Evolutionary conservation across 2,329 filamentous ascomycete species (phyloP).

Genomic region (Neodidymelliopsis sp.): DNA sequence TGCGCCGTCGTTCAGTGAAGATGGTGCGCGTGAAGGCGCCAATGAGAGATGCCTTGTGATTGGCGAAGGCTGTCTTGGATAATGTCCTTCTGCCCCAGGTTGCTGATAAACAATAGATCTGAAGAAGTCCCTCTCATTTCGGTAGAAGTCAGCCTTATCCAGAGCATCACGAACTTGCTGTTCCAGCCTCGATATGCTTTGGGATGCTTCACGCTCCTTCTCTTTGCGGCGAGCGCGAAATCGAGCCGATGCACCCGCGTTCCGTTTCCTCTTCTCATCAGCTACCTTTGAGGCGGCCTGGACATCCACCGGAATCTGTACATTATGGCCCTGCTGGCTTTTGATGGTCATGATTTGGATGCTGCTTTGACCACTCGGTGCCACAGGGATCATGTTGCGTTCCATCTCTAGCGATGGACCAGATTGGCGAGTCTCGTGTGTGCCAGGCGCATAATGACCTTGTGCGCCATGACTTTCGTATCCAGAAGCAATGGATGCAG

Average conservation of each 20-base stretch:
- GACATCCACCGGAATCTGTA: conserved; percentile 75
- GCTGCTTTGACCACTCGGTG: conserved; percentile 55
- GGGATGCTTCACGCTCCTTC: conserved; percentile 75
- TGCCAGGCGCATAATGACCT: conserved; percentile 25
- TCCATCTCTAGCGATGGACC: conserved; percentile 27
- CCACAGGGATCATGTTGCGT: conserved; percentile 54
- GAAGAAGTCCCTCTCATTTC: conserved; percentile 74
- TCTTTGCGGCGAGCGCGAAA: conserved; percentile 85
- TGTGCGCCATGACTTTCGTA: conserved; percentile 46
- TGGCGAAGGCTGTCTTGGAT: conserved; percentile 55
- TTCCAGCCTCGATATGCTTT: conserved; percentile 73
- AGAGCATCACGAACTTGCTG: conserved; percentile 71
- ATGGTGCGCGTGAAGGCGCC: conserved; percentile 37
- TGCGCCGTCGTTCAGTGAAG: conserved; percentile 38
- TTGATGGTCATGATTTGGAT: conserved; percentile 63
- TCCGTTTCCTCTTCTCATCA: conserved; percentile 84
- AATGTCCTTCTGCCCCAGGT: conserved; percentile 59
- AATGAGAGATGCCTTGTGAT: conserved; percentile 45
- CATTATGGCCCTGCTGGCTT: conserved; percentile 58
- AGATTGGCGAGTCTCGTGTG: conserved; percentile 9
- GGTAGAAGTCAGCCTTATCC: conserved; percentile 76
- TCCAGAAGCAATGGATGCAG: conserved; percentile 44
- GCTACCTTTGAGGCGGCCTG: conserved; percentile 82
- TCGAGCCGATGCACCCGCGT: conserved; percentile 83
- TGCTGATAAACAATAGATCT: conserved; percentile 63